Evolutionary conservation across 2,329 filamentous ascomycete genomes (phyloP), one percentile per base, ranked within the genome.

Genomic region (Penicillium oxalicum): DNA sequence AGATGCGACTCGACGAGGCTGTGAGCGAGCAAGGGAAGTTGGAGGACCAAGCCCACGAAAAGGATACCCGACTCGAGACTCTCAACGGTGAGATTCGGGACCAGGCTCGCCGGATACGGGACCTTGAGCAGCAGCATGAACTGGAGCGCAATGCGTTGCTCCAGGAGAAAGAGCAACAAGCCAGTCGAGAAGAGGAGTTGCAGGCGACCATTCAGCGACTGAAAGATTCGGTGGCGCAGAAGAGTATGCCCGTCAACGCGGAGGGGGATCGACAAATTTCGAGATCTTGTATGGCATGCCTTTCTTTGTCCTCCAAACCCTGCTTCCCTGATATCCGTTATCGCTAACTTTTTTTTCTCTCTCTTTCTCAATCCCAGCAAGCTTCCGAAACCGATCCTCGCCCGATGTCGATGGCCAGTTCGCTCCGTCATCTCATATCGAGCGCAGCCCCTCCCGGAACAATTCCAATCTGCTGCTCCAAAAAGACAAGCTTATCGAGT

Each of bases 401-500:
- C 82, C 54, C 72, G 84, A 71, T 72, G 79, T 90, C 47, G 88
- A 91, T 57, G 83, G 82, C 44, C 88, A 88, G 61, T 96, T 96
- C 64, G 91, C 91, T 7, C 91, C 91, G 11, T 87, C 89, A 1
- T 86, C 86, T 12, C 89, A 88, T 4, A 72, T 95, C 46, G 84
- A 91, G 61, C 86, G 89, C 56, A 95, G 88, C 76, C 88, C 94
- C 61, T 95, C 90, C 32, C 81, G 87, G 55, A 94, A 88, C 67
- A 91, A 87, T 70, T 94, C 90, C 11, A 94, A 91, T 69, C 77
- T 95, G 45, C 80, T 97, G 44, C 78, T 94, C 59, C 91, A 97
- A 68, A 98, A 97, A 69, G 93, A 98, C 71, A 93, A 94, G 72
- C 77, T 96, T 50, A 97, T 98, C 60, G 91, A 97, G 68, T 89